A percentile compares a stretch with the other conserved stretches of the same genome.
Evolutionary conservation across 495 filamentous ascomycete species (phyloP).

Genomic region (Tuber calosporum): DNA sequence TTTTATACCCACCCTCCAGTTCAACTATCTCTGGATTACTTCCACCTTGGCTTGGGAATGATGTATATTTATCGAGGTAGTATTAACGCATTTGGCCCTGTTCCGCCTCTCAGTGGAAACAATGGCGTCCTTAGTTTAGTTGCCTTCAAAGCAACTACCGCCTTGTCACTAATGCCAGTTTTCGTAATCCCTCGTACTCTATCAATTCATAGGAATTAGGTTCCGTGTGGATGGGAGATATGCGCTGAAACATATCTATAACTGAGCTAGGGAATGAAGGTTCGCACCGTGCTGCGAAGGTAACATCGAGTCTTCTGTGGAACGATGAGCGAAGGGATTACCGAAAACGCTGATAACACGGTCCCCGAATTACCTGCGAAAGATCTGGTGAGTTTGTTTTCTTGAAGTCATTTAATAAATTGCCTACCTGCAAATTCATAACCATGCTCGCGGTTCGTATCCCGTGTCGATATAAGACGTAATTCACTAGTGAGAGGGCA

Average conservation of each 20-base stretch:
- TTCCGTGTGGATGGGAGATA: neutral
- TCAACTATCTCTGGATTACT: conserved; percentile 4
- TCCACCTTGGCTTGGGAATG: neutral
- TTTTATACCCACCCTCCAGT: conserved; percentile 9
- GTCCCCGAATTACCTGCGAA: conserved; percentile 36
- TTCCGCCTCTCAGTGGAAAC: conserved; percentile 24
- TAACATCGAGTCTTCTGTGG: conserved; percentile 38
- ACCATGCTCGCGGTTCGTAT: neutral
- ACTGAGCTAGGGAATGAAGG: conserved; percentile 23
- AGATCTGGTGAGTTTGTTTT: conserved; percentile 31
- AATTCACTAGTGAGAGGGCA: neutral
- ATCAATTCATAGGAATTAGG: neutral
- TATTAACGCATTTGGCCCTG: neutral
- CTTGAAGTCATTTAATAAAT: neutral
- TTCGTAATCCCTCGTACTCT: neutral
- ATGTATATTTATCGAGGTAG: neutral
- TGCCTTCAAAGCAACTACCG: conserved; percentile 5
- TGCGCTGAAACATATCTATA: neutral
- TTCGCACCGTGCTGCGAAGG: conserved; percentile 33
- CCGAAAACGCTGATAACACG: conserved; percentile 31
- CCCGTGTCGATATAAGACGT: neutral
- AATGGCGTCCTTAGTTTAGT: conserved; percentile 36
- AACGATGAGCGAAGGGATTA: conserved; percentile 26
- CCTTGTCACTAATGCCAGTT: neutral
- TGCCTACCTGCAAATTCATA: neutral